These are phyloP conservation scores for Paramecium primaurelia DNA, from an alignment of 73 alveolate species.

Conservation along the genomic window DNA sequence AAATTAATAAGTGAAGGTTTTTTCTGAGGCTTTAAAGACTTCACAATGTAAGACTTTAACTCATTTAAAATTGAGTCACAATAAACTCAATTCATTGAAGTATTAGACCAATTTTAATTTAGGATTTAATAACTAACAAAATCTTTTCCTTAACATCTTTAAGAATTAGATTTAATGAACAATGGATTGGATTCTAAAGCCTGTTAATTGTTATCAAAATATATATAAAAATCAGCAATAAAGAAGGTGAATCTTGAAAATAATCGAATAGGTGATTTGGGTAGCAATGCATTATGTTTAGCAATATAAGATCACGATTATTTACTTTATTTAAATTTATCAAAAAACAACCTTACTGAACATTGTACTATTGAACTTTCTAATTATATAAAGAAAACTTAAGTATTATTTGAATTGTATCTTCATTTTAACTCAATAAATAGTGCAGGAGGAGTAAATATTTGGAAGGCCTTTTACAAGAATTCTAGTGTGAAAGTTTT, in stretches of 20 bases:
- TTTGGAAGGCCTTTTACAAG: conserved; percentile 23
- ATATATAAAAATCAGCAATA: background rate
- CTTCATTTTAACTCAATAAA: conserved; percentile 13
- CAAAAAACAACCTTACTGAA: conserved; percentile 21
- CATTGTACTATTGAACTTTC: conserved; percentile 7
- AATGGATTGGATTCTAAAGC: background rate
- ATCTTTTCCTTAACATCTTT: background rate
- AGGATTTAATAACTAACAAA: background rate
- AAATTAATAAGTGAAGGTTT: background rate
- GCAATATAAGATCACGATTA: conserved; percentile 29
- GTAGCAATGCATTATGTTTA: background rate
- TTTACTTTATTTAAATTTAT: background rate
- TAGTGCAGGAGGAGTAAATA: background rate
- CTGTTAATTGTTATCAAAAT: conserved; percentile 14
- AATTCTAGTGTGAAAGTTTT: conserved; percentile 49
- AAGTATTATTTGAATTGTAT: conserved; percentile 2
- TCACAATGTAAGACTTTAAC: conserved; percentile 17
- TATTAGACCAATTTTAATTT: background rate
- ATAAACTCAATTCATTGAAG: background rate
- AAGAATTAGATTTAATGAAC: conserved; percentile 29
- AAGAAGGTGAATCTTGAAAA: conserved; percentile 10
- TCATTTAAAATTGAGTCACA: background rate
- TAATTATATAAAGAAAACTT: conserved; percentile 5
- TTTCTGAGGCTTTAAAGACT: conserved; percentile 6
- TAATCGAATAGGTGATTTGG: conserved; percentile 38